A percentile compares a stretch with the other conserved stretches of the same genome.
Conservation (phyloP, 345 rosid genomes). For the Citropsis articulata region DNA sequence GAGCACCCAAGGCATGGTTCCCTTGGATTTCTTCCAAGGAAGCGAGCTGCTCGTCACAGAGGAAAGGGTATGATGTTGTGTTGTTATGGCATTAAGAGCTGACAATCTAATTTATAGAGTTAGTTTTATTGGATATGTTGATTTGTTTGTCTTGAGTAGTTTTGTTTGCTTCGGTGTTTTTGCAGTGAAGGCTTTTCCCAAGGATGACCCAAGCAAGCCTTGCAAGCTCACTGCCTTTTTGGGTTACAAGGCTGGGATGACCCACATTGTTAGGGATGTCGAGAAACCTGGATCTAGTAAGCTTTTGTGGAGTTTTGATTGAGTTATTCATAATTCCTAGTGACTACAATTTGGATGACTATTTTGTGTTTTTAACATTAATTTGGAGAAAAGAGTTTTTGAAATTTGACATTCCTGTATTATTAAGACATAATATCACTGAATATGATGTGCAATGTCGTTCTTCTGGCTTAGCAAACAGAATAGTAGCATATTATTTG, state of each 20-base stretch:
- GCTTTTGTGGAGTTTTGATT: slow-evolving; percentile 10
- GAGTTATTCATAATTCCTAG: not conserved
- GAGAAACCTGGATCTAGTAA: slow-evolving; percentile 90
- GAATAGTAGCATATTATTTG: not conserved
- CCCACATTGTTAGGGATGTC: slow-evolving; percentile 87
- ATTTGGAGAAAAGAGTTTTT: no score
- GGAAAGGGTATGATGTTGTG: slow-evolving; percentile 51
- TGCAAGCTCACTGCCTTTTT: slow-evolving; percentile 83
- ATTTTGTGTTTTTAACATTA: not conserved
- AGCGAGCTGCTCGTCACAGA: slow-evolving; percentile 82
- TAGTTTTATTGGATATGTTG: not conserved
- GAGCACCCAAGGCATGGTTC: slow-evolving; percentile 97
- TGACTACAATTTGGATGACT: not conserved
- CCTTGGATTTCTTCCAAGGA: slow-evolving; percentile 89
- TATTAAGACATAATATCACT: not conserved
- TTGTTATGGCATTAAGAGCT: not conserved
- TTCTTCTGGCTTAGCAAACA: not conserved
- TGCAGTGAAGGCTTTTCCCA: slow-evolving; percentile 91
- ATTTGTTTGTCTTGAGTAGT: not conserved
- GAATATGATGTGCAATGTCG: not conserved
- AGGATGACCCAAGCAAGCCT: slow-evolving; percentile 74
- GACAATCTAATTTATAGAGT: not conserved
- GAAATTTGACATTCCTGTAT: no score
- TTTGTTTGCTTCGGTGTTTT: not conserved
- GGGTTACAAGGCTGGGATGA: slow-evolving; percentile 95